These are phyloP conservation scores for Poronia punctata DNA, from an alignment of 495 filamentous ascomycete genomes.

Conservation along the genomic window DNA sequence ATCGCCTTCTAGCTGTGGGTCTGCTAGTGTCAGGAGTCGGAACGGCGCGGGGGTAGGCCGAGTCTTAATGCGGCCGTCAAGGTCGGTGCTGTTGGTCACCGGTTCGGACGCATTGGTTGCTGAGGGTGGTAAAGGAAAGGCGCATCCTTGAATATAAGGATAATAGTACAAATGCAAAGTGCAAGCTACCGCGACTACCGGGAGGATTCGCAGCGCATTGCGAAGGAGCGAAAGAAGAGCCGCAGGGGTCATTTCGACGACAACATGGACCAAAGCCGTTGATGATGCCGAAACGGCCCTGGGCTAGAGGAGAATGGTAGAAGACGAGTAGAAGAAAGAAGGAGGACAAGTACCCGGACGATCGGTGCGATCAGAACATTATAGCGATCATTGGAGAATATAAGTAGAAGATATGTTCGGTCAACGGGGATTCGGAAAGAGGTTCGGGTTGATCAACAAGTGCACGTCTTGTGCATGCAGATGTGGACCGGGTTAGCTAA, in stretches of 20 bases:
- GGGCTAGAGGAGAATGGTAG: not conserved
- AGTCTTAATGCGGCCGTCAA: no score
- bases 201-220: conserved; percentile 55
- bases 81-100: conserved; percentile 7
- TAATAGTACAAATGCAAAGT: conserved; percentile 84
- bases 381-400: no score
- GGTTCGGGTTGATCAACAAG: no score
- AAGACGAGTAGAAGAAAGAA: conserved; percentile 4
- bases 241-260: conserved; percentile 46
- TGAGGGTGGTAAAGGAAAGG: conserved; percentile 57
- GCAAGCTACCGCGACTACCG: conserved; percentile 61
- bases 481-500: no score
- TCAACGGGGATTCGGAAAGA: no score
- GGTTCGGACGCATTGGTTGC: conserved; percentile 9
- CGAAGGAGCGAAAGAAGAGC: conserved; percentile 52
- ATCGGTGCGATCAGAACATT: no score
- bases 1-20: conserved; percentile 94
- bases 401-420: no score
- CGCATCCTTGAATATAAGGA: conserved; percentile 73
- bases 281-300: conserved; percentile 7
- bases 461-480: no score
- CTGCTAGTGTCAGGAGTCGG: conserved; percentile 80
- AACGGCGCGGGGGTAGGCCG: conserved; percentile 70
- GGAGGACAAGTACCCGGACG: no score
- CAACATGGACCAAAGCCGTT: conserved; percentile 29